Base-by-base conservation (phyloP, 306 rosid genomes). In the Citrullus amarus region DNA sequence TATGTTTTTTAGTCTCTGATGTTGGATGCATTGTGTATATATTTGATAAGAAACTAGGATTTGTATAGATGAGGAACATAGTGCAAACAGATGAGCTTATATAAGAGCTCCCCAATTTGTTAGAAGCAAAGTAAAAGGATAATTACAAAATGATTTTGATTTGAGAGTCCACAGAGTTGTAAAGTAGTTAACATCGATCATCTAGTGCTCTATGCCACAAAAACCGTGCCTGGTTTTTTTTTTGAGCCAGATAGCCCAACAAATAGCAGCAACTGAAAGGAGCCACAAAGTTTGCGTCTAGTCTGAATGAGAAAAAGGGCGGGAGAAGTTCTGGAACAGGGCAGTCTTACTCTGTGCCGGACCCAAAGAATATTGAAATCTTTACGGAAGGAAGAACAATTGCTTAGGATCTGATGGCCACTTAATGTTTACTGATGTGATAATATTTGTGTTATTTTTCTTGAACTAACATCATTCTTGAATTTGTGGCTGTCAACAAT, bases 1-100 rank as follows among this genome's bases (percentile, higher is more conserved):
- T 94, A 60, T 81, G 85, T 81, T 83, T 78, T 82, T 66, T 82
- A 74, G 78, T 51, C 50, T 79, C 76, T 76, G 32, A 20, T 44
- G 60, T 41, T 39, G 60, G 56, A 81, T 67, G 30, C 75, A 44
- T 78, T 75, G 25, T 56, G 60, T 34, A 7, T 25, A 25, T 13
- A 59, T 59, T 59, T 59, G 8, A 59, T 25, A 25, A 25, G 68
- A 61, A 61, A 61, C 41, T 28, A 3, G 68, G 68, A 61, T 9
- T 30, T 62, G 17, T 61, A 61, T 61, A 13, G 18, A 61, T 30
- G 68, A 28, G n/a, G 68, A 32, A 11, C 13, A 14, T 2, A 25
- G 2, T 63, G 17, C 3, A 8, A 28, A 17, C 0, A 30, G n/a
- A 32, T 17, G 20, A 36, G 20, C 68, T 62, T 32, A 14, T 22